Evolutionary conservation across 352 stramenopile species (phyloP).

Genomic region (Nannochloropsis limnetica): DNA sequence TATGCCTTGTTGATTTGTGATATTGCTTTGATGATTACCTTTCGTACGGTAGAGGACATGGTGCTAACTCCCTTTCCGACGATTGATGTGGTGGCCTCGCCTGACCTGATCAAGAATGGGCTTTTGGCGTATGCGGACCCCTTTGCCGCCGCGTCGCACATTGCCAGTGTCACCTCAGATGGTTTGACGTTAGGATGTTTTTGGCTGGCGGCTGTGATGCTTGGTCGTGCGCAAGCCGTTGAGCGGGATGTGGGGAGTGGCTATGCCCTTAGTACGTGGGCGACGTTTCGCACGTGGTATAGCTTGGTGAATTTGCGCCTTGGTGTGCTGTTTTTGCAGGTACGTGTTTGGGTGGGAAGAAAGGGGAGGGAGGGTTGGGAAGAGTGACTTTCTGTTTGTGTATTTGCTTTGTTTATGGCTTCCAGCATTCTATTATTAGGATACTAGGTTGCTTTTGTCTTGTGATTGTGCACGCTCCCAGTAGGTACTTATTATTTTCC

Average conservation of each 20-base stretch:
- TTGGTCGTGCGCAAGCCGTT: background rate
- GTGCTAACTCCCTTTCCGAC: conserved; percentile 1
- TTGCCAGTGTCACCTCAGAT: background rate
- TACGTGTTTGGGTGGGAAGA: background rate
- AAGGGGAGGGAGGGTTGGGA: background rate
- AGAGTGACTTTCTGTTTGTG: background rate
- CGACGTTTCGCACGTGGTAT: conserved; percentile 5
- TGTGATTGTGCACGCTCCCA: too few relatives aligned
- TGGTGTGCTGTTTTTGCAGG: background rate
- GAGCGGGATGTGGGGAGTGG: background rate
- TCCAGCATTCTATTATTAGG: too few relatives aligned
- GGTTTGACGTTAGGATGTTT: background rate
- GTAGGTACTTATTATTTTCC: too few relatives aligned
- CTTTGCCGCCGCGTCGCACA: background rate
- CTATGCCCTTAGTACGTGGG: background rate
- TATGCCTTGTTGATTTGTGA: conserved; percentile 19
- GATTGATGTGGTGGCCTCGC: background rate
- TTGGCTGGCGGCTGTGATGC: conserved; percentile 2
- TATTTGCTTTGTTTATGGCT: too few relatives aligned
- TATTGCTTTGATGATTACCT: background rate
- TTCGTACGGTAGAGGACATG: conserved; percentile 20
- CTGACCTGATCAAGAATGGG: background rate
- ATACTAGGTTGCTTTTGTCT: too few relatives aligned
- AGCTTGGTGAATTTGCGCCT: background rate
- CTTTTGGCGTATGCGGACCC: background rate